Conservation (phyloP, 805 yeast genomes). For the Starmerella vaccinii region DNA sequence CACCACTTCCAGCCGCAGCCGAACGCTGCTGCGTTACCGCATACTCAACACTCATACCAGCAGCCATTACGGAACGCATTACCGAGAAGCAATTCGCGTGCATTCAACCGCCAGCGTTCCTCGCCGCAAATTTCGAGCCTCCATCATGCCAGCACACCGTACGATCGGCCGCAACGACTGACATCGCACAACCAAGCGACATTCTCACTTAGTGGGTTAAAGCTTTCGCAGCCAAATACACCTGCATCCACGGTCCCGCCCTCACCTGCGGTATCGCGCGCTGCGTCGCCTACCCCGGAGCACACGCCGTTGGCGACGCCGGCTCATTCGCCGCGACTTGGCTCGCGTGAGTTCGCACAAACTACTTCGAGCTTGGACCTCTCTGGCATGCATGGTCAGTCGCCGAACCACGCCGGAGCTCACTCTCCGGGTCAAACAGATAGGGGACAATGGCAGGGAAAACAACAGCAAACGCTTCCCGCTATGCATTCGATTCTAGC, state of each 20-base stretch:
- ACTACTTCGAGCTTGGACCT: constrained; percentile 8
- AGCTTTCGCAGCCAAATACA: constrained; percentile 33
- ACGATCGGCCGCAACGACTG: constrained; percentile 23
- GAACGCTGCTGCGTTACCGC: neutral
- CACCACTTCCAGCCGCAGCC: neutral
- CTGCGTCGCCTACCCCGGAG: constrained; percentile 30
- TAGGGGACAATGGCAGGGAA: too few species aligned
- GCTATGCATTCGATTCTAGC: constrained; percentile 4
- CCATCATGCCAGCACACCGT: constrained; percentile 24
- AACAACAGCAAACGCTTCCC: constrained; percentile 3
- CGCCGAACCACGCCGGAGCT: neutral
- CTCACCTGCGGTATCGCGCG: constrained; percentile 34
- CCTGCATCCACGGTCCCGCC: constrained; percentile 38
- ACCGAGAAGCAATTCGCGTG: constrained; percentile 7
- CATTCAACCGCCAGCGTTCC: constrained; percentile 23
- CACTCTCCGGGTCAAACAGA: neutral
- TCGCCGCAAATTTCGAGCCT: constrained; percentile 24
- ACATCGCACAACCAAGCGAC: constrained; percentile 22
- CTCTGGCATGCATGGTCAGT: neutral
- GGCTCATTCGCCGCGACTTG: constrained; percentile 37
- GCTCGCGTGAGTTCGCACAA: constrained; percentile 28
- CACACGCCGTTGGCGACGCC: constrained; percentile 40
- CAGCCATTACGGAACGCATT: constrained; percentile 10
- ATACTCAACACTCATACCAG: constrained; percentile 8
- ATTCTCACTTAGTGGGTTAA: constrained; percentile 22